Conservation (phyloP, 805 yeast species). For the Kurtzmaniella fragi region DNA sequence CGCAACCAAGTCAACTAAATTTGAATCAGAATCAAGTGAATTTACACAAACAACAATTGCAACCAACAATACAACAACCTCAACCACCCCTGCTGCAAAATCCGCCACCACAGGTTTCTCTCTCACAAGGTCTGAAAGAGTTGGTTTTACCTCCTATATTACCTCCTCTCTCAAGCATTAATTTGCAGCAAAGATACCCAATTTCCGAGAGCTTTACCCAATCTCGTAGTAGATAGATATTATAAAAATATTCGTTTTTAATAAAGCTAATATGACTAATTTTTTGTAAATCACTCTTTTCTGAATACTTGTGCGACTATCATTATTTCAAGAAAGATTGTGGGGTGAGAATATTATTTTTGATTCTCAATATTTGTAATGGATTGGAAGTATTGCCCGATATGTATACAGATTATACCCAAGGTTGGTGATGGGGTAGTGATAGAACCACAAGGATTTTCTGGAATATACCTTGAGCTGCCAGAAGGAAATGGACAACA, state of each 20-base stretch:
- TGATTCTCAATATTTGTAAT: not conserved
- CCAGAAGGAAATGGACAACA: not conserved
- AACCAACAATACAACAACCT: constrained; percentile 7
- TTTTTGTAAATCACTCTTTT: too few relatives aligned
- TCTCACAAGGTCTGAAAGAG: constrained; percentile 1
- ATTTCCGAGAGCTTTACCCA: too few relatives aligned
- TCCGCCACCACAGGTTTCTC: constrained; percentile 4
- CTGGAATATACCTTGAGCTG: constrained; percentile 17
- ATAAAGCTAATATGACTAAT: too few relatives aligned
- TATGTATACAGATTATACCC: constrained; percentile 16
- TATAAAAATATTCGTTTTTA: too few relatives aligned
- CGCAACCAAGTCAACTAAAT: too few relatives aligned
- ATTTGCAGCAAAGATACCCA: too few relatives aligned
- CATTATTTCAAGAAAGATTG: too few relatives aligned
- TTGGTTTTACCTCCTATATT: constrained; percentile 2
- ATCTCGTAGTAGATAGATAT: too few relatives aligned
- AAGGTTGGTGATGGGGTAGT: constrained; percentile 6
- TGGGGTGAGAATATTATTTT: too few relatives aligned
- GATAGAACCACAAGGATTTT: constrained; percentile 8
- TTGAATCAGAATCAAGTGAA: not conserved
- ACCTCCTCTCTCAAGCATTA: constrained; percentile 1
- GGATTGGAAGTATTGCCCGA: constrained; percentile 16
- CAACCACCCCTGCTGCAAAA: constrained; percentile 6
- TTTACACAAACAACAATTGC: constrained; percentile 3
- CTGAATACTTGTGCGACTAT: too few relatives aligned